Evolutionary conservation across 2,329 filamentous ascomycete species (phyloP).

Genomic region (Talaromyces sp.): DNA sequence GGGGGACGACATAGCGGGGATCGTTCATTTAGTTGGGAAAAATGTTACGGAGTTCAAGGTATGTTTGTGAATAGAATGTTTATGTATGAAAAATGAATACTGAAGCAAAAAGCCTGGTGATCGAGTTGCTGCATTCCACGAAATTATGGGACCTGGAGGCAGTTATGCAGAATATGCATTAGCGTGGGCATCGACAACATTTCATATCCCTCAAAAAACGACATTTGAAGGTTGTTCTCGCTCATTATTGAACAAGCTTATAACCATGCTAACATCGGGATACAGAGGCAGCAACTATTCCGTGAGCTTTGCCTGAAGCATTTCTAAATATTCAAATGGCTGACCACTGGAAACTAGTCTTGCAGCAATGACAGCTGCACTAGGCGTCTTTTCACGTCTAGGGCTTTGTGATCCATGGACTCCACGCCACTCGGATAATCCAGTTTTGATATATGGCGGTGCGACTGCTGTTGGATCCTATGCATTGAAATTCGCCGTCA

Average conservation of each 20-base stretch:
- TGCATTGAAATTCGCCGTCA: constrained; percentile 51
- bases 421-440: constrained; percentile 29
- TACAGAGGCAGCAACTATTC: constrained; percentile 52
- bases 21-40: constrained; percentile 46
- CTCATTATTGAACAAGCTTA: not conserved
- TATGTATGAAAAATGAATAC: not conserved
- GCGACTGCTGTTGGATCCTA: constrained; percentile 55
- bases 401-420: constrained; percentile 47
- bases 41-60: constrained; percentile 49
- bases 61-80: not conserved
- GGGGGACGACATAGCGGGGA: constrained; percentile 50
- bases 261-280: not conserved
- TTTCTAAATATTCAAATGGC: not conserved
- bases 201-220: constrained; percentile 46
- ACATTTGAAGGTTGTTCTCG: constrained; percentile 46
- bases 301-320: constrained; percentile 18
- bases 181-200: constrained; percentile 49
- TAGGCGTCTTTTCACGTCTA: constrained; percentile 47
- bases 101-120: constrained; percentile 41
- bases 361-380: constrained; percentile 49
- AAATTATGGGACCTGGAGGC: constrained; percentile 48
- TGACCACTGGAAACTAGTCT: constrained; percentile 20
- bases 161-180: constrained; percentile 55
- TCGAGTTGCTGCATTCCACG: constrained; percentile 45
- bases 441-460: constrained; percentile 45